Evolutionary conservation across 176 grass and related monocot genomes (phyloP).

Genomic region (Sorghum bicolor): Sorghum_bicolor_NCBIv3 NC_012873.2:59854001-59854500

Average conservation of each 20-base stretch:
- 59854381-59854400: too few relatives aligned
- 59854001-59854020: not conserved
- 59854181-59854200: conserved; percentile 13
- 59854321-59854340: not conserved
- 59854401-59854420: too few relatives aligned
- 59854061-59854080: not conserved
- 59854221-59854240: conserved; percentile 84
- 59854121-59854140: not conserved
- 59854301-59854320: not conserved
- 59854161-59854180: not conserved
- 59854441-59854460: too few relatives aligned
- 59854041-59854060: not conserved
- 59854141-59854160: not conserved
- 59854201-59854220: conserved; percentile 53
- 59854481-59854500: too few relatives aligned
- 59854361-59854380: too few relatives aligned
- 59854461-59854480: too few relatives aligned
- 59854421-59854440: too few relatives aligned
- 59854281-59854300: conserved; percentile 53
- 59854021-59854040: not conserved
- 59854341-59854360: not conserved
- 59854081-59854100: not conserved
- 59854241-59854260: conserved; percentile 90
- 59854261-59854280: conserved; percentile 69
- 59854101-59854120: conserved; percentile 5